phyloP scores from a whole-genome alignment of 2,329 filamentous ascomycete species.

The Mycogone perniciosa region DNA sequence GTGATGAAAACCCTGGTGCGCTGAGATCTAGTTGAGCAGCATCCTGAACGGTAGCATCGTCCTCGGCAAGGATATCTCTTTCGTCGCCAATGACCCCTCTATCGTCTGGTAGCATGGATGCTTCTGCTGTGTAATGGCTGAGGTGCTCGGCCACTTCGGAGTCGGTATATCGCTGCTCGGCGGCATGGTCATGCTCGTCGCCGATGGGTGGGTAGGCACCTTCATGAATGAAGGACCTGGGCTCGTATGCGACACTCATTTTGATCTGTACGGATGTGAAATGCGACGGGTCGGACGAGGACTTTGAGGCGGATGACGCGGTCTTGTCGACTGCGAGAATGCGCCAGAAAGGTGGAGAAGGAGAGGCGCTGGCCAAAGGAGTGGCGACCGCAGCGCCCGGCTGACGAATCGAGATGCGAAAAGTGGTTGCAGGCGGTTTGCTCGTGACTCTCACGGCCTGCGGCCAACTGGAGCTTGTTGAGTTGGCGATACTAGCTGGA shows the following conservation, averaged over 20 bases:
- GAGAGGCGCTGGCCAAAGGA: neutral
- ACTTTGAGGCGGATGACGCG: constrained; percentile 9
- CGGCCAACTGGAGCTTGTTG: constrained; percentile 10
- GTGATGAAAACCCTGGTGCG: constrained; percentile 27
- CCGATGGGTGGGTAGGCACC: constrained; percentile 42
- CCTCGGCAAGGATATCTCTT: constrained; percentile 31
- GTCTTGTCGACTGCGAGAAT: constrained; percentile 5
- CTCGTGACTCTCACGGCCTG: constrained; percentile 8
- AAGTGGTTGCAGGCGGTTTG: constrained; percentile 5
- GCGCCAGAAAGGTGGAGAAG: constrained; percentile 7
- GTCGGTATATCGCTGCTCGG: constrained; percentile 37
- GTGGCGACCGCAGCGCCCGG: constrained; percentile 2
- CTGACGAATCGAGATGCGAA: neutral
- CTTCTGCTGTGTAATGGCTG: constrained; percentile 37
- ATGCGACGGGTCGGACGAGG: constrained; percentile 1
- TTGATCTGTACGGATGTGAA: constrained; percentile 17
- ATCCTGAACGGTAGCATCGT: constrained; percentile 33
- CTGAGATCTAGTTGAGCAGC: constrained; percentile 34
- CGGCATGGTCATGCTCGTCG: constrained; percentile 37
- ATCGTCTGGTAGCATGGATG: constrained; percentile 32
- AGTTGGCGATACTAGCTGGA: constrained; percentile 15
- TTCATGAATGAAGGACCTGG: constrained; percentile 42
- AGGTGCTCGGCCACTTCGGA: constrained; percentile 38
- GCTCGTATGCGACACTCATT: constrained; percentile 49
- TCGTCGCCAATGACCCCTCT: constrained; percentile 31